phyloP scores from a whole-genome alignment of 208 protist genomes.

The Trypanosoma conorhini region DNA sequence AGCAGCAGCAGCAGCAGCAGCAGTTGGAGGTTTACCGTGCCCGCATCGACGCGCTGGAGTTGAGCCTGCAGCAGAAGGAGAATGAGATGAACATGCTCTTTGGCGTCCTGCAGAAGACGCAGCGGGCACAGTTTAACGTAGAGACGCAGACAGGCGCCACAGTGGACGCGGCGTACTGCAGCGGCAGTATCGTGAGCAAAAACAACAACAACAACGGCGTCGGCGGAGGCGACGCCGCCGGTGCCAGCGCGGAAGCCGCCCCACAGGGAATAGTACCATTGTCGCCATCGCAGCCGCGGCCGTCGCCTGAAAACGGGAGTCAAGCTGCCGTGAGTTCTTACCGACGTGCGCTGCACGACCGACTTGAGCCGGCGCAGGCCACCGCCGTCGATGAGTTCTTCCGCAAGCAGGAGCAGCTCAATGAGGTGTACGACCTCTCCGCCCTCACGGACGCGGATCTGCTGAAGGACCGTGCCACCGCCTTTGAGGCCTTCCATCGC shows the following conservation, averaged over 20 bases:
- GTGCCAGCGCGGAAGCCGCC: background rate
- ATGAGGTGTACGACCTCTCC: slow-evolving; percentile 45
- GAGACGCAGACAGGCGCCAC: slow-evolving; percentile 43
- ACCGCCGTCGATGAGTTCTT: slow-evolving; percentile 55
- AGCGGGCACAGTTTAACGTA: slow-evolving; percentile 43
- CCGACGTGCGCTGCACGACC: slow-evolving; percentile 26
- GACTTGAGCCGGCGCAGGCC: slow-evolving; percentile 34
- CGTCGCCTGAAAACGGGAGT: background rate
- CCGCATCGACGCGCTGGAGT: slow-evolving; percentile 59
- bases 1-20: background rate
- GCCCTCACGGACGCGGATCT: slow-evolving; percentile 74
- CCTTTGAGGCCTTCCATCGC: slow-evolving; percentile 86
- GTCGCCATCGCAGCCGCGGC: background rate
- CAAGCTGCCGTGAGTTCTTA: background rate
- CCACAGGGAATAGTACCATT: background rate
- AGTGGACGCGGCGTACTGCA: background rate
- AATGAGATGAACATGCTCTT: slow-evolving; percentile 93
- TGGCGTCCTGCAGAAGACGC: slow-evolving; percentile 74
- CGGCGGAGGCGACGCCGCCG: background rate
- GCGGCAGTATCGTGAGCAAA: background rate
- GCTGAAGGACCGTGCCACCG: slow-evolving; percentile 70
- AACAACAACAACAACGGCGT: background rate
- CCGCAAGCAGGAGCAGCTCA: slow-evolving; percentile 43
- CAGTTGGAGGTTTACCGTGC: slow-evolving; percentile 35
- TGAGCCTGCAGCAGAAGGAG: slow-evolving; percentile 90